Conservation (phyloP, 352 stramenopile species). For the Globisporangium parvum region DNA sequence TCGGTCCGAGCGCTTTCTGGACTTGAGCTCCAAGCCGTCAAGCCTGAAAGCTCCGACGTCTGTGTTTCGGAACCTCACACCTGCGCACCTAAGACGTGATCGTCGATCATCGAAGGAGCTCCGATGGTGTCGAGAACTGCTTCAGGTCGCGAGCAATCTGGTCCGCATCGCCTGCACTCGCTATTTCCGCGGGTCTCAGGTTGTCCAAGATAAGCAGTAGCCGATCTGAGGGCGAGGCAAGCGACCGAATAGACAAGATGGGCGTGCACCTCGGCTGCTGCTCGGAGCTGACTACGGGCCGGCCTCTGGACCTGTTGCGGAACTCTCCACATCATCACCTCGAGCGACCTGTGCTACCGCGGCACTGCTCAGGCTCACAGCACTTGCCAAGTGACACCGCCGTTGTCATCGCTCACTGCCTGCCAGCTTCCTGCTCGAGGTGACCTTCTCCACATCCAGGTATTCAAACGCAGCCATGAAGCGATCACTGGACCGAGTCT, state of each 20-base stretch:
- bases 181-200: no score
- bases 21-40: no score
- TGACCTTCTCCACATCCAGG: neutral
- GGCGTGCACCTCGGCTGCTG: no score
- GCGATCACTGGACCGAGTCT: conserved; percentile 38
- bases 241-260: conserved; percentile 3
- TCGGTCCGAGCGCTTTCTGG: no score
- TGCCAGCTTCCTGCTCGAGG: no score
- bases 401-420: neutral
- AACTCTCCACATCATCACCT: conserved; percentile 2
- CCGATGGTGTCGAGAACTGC: no score
- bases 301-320: conserved; percentile 7
- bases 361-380: neutral
- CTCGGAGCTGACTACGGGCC: neutral
- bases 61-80: no score
- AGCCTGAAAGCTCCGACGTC: no score
- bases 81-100: no score
- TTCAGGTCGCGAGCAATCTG: no score
- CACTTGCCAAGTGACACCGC: conserved; percentile 1
- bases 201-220: conserved; percentile 1
- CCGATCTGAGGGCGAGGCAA: neutral
- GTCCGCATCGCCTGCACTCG: no score
- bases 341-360: neutral
- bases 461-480: conserved; percentile 23
- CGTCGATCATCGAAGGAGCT: no score